Conservation (phyloP, 495 filamentous ascomycete genomes). For the Talaromyces nanjingensis region DNA sequence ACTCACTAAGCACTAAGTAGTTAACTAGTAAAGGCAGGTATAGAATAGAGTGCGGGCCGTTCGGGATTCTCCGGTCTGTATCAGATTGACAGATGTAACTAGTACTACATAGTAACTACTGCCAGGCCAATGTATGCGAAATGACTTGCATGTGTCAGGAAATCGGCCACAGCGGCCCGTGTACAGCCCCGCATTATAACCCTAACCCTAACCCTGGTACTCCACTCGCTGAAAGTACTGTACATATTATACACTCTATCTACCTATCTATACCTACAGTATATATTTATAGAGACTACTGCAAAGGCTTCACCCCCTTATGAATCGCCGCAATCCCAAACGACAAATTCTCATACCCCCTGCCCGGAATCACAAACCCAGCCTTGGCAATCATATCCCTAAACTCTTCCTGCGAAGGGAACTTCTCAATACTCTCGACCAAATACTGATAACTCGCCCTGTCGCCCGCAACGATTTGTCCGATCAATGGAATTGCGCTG, state of each 20-base stretch:
- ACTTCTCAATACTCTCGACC: conserved; percentile 94
- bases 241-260: background rate
- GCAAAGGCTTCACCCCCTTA: conserved; percentile 83
- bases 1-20: too few species aligned
- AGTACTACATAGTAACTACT: too few species aligned
- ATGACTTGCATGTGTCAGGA: conserved; percentile 1
- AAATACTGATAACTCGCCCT: conserved; percentile 96
- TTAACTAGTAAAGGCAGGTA: background rate
- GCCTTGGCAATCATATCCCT: conserved; percentile 80
- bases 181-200: background rate
- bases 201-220: background rate
- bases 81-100: background rate
- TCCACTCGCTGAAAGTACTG: background rate
- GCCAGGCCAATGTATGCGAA: background rate
- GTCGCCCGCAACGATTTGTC: conserved; percentile 90
- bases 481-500: conserved; percentile 86
- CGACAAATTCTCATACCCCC: conserved; percentile 81
- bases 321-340: conserved; percentile 92
- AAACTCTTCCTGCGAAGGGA: conserved; percentile 80
- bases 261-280: too few species aligned
- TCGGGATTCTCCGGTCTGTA: background rate
- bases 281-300: background rate
- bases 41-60: background rate
- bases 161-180: too few species aligned
- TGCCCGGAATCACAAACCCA: conserved; percentile 76